Evolutionary conservation across 805 yeast species (phyloP).

Genomic region (Scheffersomyces spartinae): DNA sequence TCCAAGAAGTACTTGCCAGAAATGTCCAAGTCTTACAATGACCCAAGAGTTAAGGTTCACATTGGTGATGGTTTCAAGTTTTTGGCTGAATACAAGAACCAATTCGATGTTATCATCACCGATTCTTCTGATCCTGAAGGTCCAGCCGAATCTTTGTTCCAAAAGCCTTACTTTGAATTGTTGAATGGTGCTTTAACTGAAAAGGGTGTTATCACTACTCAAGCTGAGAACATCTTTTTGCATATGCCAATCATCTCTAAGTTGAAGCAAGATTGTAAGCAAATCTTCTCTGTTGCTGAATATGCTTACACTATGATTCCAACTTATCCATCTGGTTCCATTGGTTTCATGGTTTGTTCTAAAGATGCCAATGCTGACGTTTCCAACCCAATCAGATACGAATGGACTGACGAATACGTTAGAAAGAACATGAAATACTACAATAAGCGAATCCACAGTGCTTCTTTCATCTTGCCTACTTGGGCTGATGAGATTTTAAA

Average conservation of each 20-base stretch:
- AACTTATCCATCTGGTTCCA: constrained; percentile 94
- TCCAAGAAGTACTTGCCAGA: constrained; percentile 82
- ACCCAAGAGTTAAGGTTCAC: constrained; percentile 83
- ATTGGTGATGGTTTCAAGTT: constrained; percentile 98
- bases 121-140: constrained; percentile 99
- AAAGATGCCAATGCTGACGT: constrained; percentile 61
- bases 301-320: constrained; percentile 91
- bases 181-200: constrained; percentile 81
- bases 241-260: constrained; percentile 76
- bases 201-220: constrained; percentile 86
- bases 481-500: constrained; percentile 56
- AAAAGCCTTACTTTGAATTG: constrained; percentile 80
- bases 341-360: constrained; percentile 95
- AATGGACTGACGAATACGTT: constrained; percentile 51
- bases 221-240: constrained; percentile 92
- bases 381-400: constrained; percentile 52
- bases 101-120: constrained; percentile 90
- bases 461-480: constrained; percentile 84
- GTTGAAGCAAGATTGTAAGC: constrained; percentile 69
- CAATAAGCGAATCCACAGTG: constrained; percentile 72
- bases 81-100: constrained; percentile 68
- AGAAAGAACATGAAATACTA: constrained; percentile 64
- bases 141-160: constrained; percentile 91
- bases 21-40: constrained; percentile 72
- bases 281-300: constrained; percentile 84